Evolutionary conservation across 345 rosid genomes (phyloP).

Genomic region (Nasturtium officinale): DNA sequence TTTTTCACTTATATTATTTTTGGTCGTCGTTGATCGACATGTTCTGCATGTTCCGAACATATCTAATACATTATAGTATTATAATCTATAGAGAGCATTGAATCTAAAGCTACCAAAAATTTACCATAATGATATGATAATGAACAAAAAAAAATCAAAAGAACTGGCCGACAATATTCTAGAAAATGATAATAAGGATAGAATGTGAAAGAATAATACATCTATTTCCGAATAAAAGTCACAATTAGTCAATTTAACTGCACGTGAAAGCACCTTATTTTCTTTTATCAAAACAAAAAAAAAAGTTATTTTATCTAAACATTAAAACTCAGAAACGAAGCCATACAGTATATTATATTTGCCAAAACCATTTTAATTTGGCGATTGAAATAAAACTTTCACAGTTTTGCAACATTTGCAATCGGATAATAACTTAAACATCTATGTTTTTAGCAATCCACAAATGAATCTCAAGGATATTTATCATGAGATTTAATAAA

Average conservation of each 20-base stretch:
- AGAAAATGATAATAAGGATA: neutral
- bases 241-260: neutral
- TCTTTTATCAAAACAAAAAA: neutral
- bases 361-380: neutral
- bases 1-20: slow-evolving; percentile 24
- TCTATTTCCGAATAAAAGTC: neutral
- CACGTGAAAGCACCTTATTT: neutral
- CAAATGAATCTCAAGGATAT: neutral
- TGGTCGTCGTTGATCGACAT: slow-evolving; percentile 30
- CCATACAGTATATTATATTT: neutral
- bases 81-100: slow-evolving; percentile 10
- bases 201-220: neutral
- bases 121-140: neutral
- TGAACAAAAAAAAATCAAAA: neutral
- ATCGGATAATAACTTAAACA: neutral
- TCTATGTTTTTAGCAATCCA: neutral
- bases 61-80: slow-evolving; percentile 13
- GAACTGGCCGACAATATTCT: neutral
- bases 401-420: neutral
- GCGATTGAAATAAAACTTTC: neutral
- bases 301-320: neutral
- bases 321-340: neutral
- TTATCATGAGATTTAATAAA: neutral
- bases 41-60: slow-evolving; percentile 32
- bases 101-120: slow-evolving; percentile 19